phyloP scores from a whole-genome alignment of 345 rosid genomes.

The Rubroshorea leprosula region DNA sequence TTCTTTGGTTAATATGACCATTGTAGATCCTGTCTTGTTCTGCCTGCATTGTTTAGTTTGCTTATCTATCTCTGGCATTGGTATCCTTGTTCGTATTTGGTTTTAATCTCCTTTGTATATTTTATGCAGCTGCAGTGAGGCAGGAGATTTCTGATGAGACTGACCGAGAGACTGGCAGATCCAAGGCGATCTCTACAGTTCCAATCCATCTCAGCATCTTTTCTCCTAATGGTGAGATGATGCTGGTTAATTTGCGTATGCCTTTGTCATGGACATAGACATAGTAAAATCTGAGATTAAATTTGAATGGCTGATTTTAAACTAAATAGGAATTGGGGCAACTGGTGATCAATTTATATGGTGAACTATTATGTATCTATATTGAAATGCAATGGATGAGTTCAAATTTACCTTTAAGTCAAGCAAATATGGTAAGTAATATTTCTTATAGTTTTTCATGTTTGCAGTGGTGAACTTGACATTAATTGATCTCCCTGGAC shows the following conservation, averaged over 20 bases:
- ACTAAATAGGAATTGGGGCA: neutral
- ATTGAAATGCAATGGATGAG: too few relatives aligned
- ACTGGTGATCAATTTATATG: neutral
- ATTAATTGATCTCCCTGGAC: constrained; percentile 92
- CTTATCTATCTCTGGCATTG: too few relatives aligned
- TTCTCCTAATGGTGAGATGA: constrained; percentile 81
- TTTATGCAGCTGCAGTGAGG: constrained; percentile 69
- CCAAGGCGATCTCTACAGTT: constrained; percentile 76
- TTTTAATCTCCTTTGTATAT: constrained; percentile 12
- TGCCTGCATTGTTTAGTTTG: too few relatives aligned
- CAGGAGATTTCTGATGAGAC: constrained; percentile 91
- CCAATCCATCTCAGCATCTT: constrained; percentile 93
- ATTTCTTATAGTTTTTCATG: neutral
- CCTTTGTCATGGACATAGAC: neutral
- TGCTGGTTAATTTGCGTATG: constrained; percentile 3
- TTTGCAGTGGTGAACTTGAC: constrained; percentile 91
- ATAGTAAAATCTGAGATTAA: neutral
- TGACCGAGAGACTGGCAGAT: constrained; percentile 88
- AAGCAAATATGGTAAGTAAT: neutral
- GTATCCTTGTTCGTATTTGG: constrained; percentile 3
- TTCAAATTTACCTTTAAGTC: too few relatives aligned
- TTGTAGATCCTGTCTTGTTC: too few relatives aligned
- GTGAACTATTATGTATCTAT: neutral
- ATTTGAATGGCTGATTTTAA: neutral
- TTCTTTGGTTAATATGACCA: too few relatives aligned